phyloP scores from a whole-genome alignment of 2,329 filamentous ascomycete species.

The Chaetoscypha palmicola region DNA sequence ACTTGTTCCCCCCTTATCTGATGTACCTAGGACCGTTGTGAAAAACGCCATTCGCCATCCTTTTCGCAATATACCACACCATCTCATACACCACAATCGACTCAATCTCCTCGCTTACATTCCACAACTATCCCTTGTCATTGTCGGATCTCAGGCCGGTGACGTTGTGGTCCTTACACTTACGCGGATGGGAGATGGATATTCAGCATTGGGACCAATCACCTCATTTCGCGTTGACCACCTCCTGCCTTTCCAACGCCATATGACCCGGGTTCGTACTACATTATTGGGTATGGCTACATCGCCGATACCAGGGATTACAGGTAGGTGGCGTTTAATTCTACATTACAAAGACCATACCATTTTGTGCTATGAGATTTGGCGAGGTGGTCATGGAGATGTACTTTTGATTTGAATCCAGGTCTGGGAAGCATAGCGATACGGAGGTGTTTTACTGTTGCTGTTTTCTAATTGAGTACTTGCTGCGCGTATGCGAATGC shows the following conservation, averaged over 20 bases:
- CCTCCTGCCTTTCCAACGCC: slow-evolving; percentile 38
- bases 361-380: slow-evolving; percentile 58
- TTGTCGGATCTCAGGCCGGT: slow-evolving; percentile 61
- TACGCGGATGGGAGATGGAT: slow-evolving; percentile 38
- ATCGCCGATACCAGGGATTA: slow-evolving; percentile 50
- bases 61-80: neutral
- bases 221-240: slow-evolving; percentile 45
- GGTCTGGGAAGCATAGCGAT: too few relatives aligned
- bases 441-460: too few relatives aligned
- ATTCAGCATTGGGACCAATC: slow-evolving; percentile 8
- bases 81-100: slow-evolving; percentile 35
- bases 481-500: too few relatives aligned
- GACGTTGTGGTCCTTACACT: slow-evolving; percentile 55
- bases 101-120: slow-evolving; percentile 58
- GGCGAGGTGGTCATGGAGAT: slow-evolving; percentile 1
- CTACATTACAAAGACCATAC: slow-evolving; percentile 66
- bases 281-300: slow-evolving; percentile 62
- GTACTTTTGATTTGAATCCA: neutral
- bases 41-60: slow-evolving; percentile 4
- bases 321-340: slow-evolving; percentile 53
- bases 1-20: slow-evolving; percentile 7
- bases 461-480: too few relatives aligned
- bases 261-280: slow-evolving; percentile 35
- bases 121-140: slow-evolving; percentile 62
- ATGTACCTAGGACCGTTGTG: slow-evolving; percentile 16